phyloP scores from a whole-genome alignment of 1,139 yeast genomes.

The Saccharomycopsis hybrid region DNA sequence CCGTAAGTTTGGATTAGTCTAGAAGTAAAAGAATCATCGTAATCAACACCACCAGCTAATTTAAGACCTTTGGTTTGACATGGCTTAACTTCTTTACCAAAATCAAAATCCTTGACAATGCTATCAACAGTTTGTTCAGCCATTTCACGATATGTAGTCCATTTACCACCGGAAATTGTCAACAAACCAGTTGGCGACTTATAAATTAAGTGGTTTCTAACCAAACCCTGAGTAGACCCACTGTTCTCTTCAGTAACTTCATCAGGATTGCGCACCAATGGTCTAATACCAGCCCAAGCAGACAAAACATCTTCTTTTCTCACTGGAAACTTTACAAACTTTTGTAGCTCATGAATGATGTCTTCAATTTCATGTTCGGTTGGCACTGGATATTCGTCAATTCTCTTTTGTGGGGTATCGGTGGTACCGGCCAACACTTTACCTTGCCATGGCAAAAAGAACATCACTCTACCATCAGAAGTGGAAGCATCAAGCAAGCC shows the following conservation, averaged over 20 bases:
- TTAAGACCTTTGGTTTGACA: constrained; percentile 60
- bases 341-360: constrained; percentile 80
- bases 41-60: constrained; percentile 74
- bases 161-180: constrained; percentile 94
- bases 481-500: constrained; percentile 91
- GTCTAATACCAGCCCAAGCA: constrained; percentile 97
- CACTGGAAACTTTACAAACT: constrained; percentile 83
- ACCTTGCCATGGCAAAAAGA: constrained; percentile 97
- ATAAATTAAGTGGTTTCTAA: constrained; percentile 80
- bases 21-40: constrained; percentile 63
- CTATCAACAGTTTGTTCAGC: constrained; percentile 89
- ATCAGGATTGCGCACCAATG: constrained; percentile 85
- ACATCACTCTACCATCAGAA: constrained; percentile 93
- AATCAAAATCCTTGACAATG: constrained; percentile 48
- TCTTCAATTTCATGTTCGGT: constrained; percentile 86
- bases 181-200: constrained; percentile 68
- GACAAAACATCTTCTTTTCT: constrained; percentile 85
- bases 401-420: constrained; percentile 69
- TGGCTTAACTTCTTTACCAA: constrained; percentile 34
- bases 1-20: constrained; percentile 76
- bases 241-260: constrained; percentile 41
- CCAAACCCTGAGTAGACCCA: constrained; percentile 71
- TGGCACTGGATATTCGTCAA: constrained; percentile 81
- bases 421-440: constrained; percentile 96
- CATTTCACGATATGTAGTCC: constrained; percentile 99